Percentiles rank a stretch among this genome's conserved stretches.
Evolutionary conservation across 176 grass and related monocot species (phyloP).

Genomic region (Aegilops bicornis): DNA sequence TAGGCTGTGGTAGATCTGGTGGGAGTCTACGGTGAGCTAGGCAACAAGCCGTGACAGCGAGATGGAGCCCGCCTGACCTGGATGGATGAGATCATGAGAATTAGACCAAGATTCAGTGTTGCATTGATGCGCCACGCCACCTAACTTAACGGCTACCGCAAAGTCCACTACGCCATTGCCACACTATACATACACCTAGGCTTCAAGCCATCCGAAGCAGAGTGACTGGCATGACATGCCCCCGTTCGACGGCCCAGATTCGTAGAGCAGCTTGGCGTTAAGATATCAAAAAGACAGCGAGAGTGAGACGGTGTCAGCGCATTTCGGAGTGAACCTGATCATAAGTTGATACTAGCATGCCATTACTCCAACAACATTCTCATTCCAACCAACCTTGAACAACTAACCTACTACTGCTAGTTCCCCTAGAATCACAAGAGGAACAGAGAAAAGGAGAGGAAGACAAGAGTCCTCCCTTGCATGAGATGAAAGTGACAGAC

Average conservation of each 20-base stretch:
- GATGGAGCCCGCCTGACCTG: not conserved
- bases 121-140: not conserved
- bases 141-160: not conserved
- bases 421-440: constrained; percentile 38
- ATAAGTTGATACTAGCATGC: not conserved
- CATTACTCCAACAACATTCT: constrained; percentile 23
- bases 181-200: not conserved
- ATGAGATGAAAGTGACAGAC: constrained; percentile 45
- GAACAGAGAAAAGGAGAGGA: not conserved
- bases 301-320: too few relatives aligned
- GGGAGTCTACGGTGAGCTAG: not conserved
- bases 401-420: not conserved
- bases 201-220: not conserved
- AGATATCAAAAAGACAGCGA: too few relatives aligned
- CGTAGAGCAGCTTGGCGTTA: too few relatives aligned
- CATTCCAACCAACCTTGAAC: not conserved
- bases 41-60: not conserved
- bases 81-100: not conserved
- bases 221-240: not conserved
- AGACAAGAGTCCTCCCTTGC: not conserved
- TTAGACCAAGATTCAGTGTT: not conserved
- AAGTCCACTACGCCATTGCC: not conserved
- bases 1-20: not conserved
- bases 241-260: too few relatives aligned
- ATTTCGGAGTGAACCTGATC: not conserved